These are phyloP conservation scores for Pseudohalonectria lignicola DNA, from an alignment of 2,329 filamentous ascomycete species.

Conservation along the genomic window DNA sequence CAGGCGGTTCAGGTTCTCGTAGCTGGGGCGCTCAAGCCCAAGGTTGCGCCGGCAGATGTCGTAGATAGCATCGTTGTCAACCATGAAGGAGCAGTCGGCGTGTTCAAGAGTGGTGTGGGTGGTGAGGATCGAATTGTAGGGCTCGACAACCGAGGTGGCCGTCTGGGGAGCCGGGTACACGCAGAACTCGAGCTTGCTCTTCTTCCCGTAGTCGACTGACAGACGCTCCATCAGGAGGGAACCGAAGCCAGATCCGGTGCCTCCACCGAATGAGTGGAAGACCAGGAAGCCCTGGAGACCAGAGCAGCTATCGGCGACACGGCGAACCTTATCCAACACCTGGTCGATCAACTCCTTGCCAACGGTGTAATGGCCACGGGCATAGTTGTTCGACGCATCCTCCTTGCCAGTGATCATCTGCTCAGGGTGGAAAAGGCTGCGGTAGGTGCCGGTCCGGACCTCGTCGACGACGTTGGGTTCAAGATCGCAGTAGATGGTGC, in stretches of 20 bases:
- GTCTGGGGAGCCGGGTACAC: conserved; percentile 62
- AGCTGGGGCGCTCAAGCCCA: conserved; percentile 57
- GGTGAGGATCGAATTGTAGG: conserved; percentile 63
- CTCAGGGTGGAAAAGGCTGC: conserved; percentile 95
- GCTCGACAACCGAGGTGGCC: conserved; percentile 61
- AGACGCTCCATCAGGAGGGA: conserved; percentile 63
- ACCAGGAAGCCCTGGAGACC: conserved; percentile 61
- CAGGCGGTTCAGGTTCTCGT: conserved; percentile 61
- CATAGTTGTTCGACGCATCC: conserved; percentile 70
- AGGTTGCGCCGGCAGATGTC: conserved; percentile 65
- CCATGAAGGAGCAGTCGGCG: conserved; percentile 69
- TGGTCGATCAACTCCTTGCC: conserved; percentile 66
- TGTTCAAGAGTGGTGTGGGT: conserved; percentile 69
- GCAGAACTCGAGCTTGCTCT: conserved; percentile 66
- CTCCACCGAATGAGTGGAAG: conserved; percentile 66
- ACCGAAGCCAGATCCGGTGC: conserved; percentile 63
- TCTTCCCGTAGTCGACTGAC: conserved; percentile 65
- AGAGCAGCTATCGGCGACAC: conserved; percentile 51
- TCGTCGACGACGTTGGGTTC: conserved; percentile 99
- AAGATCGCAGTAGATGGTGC: conserved; percentile 98
- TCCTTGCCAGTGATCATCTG: conserved; percentile 98
- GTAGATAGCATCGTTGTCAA: conserved; percentile 67
- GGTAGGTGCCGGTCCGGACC: conserved; percentile 95
- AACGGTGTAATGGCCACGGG: conserved; percentile 65
- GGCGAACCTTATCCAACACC: conserved; percentile 59